Evolutionary conservation across 139 green algal species (phyloP), one percentile per base, ranked within the genome.

Genomic region (Marvania coccoides): DNA sequence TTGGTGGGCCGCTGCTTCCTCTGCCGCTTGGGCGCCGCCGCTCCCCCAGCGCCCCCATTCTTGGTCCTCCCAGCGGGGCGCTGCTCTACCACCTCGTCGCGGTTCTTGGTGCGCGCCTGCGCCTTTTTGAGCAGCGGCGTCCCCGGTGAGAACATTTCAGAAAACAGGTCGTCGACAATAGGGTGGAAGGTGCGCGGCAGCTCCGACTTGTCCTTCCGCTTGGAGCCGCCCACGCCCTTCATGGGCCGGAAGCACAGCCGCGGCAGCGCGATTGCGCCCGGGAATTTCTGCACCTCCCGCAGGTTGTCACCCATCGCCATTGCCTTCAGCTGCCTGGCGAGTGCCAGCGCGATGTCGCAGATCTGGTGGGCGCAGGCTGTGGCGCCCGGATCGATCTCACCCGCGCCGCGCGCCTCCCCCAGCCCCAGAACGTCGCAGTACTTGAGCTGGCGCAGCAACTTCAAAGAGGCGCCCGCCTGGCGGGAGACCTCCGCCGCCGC

Each of bases 291-390:
- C 12, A 53, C 38, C 23, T 56, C 28, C 10, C 47, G 23, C n/a
- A 30, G 15, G 28, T 38, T 53, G 23, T 34, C 28, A 14, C 61
- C 48, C 30, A 58, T 66, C 42, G 70, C 46, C 33, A 59, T 59
- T 15, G 55, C 34, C 14, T 63, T 34, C 1, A 86, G 35, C 6
- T 40, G 56, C 14, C 40, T 56, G 26, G 63, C 34, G 10, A 72
- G 60, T 12, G 58, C 55, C 19, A 80, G 57, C 1, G 46, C 72
- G 33, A 87, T 61, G 71, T 86, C 81, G 57, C 75, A 84, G 47
- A 87, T 42, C 34, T 77, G 55, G 59, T 75, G 70, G 5, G 68
- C 45, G 23, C 33, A 47, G 5, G 24, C 6, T 37, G 14, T 66
- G 59, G 35, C 59, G 13, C 24, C 59, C 7, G 33, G 42, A 24